These are phyloP conservation scores for Noccaea bulbosa DNA, from an alignment of 345 rosid species.

Conservation along the genomic window DNA sequence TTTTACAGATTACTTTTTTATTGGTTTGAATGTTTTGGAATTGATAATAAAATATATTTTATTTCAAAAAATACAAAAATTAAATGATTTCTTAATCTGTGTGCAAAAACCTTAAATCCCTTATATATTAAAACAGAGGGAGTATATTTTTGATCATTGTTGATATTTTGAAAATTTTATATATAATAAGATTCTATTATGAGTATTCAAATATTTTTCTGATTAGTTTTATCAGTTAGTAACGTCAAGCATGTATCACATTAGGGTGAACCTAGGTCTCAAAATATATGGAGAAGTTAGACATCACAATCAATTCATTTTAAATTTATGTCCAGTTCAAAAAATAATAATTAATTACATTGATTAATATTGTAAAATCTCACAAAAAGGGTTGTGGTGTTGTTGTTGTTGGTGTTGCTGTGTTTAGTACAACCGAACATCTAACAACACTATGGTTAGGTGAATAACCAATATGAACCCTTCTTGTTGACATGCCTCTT, in stretches of 20 bases:
- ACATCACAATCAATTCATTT: not conserved
- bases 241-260: not conserved
- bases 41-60: too few relatives aligned
- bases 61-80: too few relatives aligned
- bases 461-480: slow-evolving; percentile 28
- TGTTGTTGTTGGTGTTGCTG: slow-evolving; percentile 22
- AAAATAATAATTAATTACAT: not conserved
- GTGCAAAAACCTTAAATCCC: too few relatives aligned
- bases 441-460: slow-evolving; percentile 35
- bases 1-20: too few relatives aligned
- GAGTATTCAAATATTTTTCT: not conserved
- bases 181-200: too few relatives aligned
- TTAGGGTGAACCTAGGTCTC: not conserved
- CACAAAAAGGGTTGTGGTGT: slow-evolving; percentile 13
- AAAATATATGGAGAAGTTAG: not conserved
- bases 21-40: too few relatives aligned
- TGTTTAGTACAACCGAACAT: slow-evolving; percentile 39
- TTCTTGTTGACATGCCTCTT: slow-evolving; percentile 24
- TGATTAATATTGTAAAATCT: slow-evolving; percentile 9
- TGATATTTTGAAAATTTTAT: too few relatives aligned
- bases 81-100: too few relatives aligned
- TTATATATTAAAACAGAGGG: too few relatives aligned
- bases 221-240: not conserved
- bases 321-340: not conserved
- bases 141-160: too few relatives aligned